These are phyloP conservation scores for Purshia tridentata DNA, from an alignment of 306 rosid genomes.

Conservation along the genomic window DNA sequence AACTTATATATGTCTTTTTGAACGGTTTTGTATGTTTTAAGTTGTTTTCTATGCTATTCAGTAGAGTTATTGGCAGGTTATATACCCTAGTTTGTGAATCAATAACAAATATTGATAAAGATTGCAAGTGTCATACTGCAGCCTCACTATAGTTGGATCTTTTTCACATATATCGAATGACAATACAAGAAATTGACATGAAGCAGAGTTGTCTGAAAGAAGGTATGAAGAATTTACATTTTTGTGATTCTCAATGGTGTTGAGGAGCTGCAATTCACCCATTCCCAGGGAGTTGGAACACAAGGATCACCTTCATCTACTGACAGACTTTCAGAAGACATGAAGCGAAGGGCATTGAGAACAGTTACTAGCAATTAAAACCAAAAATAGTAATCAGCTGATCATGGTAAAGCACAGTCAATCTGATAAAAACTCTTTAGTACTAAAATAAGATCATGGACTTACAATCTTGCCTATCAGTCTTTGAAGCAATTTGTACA, in stretches of 20 bases:
- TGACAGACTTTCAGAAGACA: slow-evolving; percentile 48
- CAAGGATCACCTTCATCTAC: slow-evolving; percentile 86
- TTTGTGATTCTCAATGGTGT: slow-evolving; percentile 63
- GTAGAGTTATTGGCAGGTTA: background rate
- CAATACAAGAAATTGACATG: slow-evolving; percentile 3
- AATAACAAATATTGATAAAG: background rate
- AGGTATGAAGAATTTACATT: slow-evolving; percentile 52
- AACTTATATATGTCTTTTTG: background rate
- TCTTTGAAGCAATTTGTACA: slow-evolving; percentile 55
- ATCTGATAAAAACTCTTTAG: background rate
- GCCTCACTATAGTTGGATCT: background rate
- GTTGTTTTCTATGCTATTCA: background rate
- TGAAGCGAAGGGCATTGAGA: slow-evolving; percentile 44
- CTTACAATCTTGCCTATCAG: slow-evolving; percentile 71
- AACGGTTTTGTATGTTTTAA: slow-evolving; percentile 10
- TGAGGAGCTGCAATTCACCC: slow-evolving; percentile 69
- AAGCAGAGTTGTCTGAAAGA: slow-evolving; percentile 17
- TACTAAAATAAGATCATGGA: slow-evolving; percentile 18
- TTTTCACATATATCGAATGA: background rate
- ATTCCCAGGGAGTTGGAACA: slow-evolving; percentile 84
- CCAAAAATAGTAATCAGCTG: slow-evolving; percentile 32
- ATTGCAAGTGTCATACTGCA: background rate
- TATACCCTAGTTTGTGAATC: background rate
- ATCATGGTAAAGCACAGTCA: slow-evolving; percentile 15
- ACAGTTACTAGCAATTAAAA: slow-evolving; percentile 47